Evolutionary conservation across 2,329 filamentous ascomycete genomes (phyloP), one percentile per base, ranked within the genome.

Genomic region (Arthrobotrys entomopaga): DNA sequence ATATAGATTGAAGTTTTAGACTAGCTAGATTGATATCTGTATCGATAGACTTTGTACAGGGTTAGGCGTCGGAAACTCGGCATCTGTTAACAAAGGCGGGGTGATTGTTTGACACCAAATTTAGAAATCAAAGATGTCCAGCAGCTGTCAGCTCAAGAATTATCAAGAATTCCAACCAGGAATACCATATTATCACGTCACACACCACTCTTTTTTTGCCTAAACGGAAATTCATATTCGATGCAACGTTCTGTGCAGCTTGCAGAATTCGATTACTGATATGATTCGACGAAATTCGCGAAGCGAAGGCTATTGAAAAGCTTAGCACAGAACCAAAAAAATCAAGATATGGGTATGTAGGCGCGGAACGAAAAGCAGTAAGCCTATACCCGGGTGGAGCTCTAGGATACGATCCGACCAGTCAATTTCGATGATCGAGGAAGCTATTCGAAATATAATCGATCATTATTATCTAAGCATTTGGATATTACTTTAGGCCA

Each of bases 321-420:
- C 11, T 19, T 19, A 50, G 20, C n/a, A n/a, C n/a, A n/a, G n/a
- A n/a, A n/a, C 10, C 16, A 50, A 20, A 6, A 13, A 50, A 49
- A 34, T 40, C 22, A 8, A 43, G 43, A 7, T 53, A 72, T 59
- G 67, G 59, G 38, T 65, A 54, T 43, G 10, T 59, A 54, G 59
- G 52, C 43, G 34, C 59, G 60, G 60, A 59, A 29, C 54, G 60
- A 53, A 58, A n/a, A 42, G 52, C 58, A 52, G 38, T 15, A 15
- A 60, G 67, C 67, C 67, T 72, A 22, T 72, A 65, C 67, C 67
- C 67, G 67, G 26, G 53, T 53, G 58, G 42, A 46, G 42, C 13
- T 19, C 42, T n/a, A n/a, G n/a, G n/a, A n/a, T n/a, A n/a, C n/a
- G 15, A 19, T 46, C 16, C 42, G 42, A 34, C 10, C 29, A 34